Evolutionary conservation across 805 yeast genomes (phyloP), one percentile per base, ranked within the genome.

Genomic region (Tetrapisispora nanseiensis): DNA sequence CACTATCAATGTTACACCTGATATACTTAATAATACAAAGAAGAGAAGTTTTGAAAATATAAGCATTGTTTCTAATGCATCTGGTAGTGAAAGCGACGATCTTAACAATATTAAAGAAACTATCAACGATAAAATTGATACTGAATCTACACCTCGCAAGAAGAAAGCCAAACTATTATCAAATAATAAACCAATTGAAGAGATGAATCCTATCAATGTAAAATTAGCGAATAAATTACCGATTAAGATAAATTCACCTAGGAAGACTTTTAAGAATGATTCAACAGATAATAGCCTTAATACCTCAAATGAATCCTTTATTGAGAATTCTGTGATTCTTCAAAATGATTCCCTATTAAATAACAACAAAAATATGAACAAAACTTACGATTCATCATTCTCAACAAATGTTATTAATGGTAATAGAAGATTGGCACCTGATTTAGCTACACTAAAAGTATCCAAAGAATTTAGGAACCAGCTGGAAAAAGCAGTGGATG

Each of bases 391-490:
- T 8, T 22, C 9, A 21, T 3, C 9, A 13, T 6, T 28, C n/a
- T 20, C 6, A 15, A 4, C 3, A 3, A 12, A 4, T 7, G 16
- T 6, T n/a, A 4, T 21, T 4, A 33, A 28, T 22, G 22, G 22
- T 5, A 40, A 31, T 22, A 54, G 39, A 44, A 51, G 58, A 1
- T 30, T 55, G 11, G 47, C 65, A 1, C 65, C 69, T 8, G 64
- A 60, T 46, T 44, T 64, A 15, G 46, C 53, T 4, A 58, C 58
- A 30, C 45, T 64, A 37, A 65, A 57, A 13, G 59, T 63, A 8
- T 59, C 65, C 16, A 40, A 55, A 8, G 63, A 55, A 7, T 62
- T 70, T 44, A 70, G 71, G 1, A 54, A 67, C 21, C 62, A 63
- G 29, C 51, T 68, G 39, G 60, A 45, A 16, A 47, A 44, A n/a